These are phyloP conservation scores for Lepiota brunneoincarnata DNA, from an alignment of 768 basidiomycete species.

Conservation along the genomic window DNA sequence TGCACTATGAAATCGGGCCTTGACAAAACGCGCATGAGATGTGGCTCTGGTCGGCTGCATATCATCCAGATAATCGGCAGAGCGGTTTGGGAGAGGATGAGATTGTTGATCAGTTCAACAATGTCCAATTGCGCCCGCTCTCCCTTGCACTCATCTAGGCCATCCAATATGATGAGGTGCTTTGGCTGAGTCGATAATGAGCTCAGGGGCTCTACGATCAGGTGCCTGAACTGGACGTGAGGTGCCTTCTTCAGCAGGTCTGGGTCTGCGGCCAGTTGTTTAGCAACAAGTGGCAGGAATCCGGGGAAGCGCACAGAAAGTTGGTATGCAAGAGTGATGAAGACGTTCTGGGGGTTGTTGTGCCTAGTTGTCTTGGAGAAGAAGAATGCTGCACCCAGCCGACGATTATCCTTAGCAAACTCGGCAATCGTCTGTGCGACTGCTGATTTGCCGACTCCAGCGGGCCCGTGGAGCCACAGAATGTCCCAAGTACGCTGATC, in stretches of 20 bases:
- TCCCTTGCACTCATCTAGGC: constrained; percentile 13
- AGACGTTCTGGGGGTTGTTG: not conserved
- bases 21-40: constrained; percentile 4
- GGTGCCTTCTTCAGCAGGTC: not conserved
- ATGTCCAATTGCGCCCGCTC: constrained; percentile 7
- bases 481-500: not conserved
- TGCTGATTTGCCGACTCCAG: constrained; percentile 6
- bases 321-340: constrained; percentile 3
- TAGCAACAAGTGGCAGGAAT: not conserved
- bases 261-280: not conserved
- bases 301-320: not conserved
- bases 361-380: not conserved
- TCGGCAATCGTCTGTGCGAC: constrained; percentile 1
- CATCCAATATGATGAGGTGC: constrained; percentile 7
- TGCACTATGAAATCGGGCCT: not conserved
- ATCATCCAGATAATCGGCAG: constrained; percentile 9
- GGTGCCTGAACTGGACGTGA: not conserved
- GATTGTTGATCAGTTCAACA: constrained; percentile 2
- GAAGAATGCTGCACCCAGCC: constrained; percentile 3
- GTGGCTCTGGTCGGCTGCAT: constrained; percentile 12
- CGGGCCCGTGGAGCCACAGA: constrained; percentile 6
- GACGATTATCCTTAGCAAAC: not conserved
- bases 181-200: not conserved
- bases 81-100: not conserved
- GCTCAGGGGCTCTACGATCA: constrained; percentile 1